A percentile compares a stretch with the other conserved stretches of the same genome.
phyloP scores from a whole-genome alignment of 2,329 filamentous ascomycete species.

The Pestalotiopsis sp. region DNA sequence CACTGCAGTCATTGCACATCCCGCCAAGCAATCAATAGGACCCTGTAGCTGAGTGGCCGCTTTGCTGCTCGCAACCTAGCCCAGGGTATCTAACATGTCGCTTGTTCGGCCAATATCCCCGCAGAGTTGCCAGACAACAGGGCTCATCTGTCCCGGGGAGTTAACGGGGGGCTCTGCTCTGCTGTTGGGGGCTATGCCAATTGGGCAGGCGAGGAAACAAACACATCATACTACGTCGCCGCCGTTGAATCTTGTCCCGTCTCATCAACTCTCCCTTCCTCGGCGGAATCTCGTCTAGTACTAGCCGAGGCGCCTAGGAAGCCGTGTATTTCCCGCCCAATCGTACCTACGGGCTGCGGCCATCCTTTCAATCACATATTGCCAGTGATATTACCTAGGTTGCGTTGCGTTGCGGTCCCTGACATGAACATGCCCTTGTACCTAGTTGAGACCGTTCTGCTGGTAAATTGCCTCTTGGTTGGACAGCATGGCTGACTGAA shows the following conservation, averaged over 20 bases:
- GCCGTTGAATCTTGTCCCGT: too few species aligned
- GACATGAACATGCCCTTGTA: background rate
- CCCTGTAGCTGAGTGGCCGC: background rate
- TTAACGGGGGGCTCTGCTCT: background rate
- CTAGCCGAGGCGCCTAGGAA: background rate
- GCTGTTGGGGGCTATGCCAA: background rate
- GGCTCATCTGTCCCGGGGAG: background rate
- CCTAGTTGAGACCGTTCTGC: background rate
- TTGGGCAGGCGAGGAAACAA: constrained; percentile 5
- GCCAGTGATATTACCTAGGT: background rate
- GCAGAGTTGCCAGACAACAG: too few species aligned
- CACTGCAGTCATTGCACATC: background rate
- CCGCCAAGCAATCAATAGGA: background rate
- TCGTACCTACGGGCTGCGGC: background rate
- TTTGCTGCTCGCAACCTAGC: background rate
- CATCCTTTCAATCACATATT: background rate
- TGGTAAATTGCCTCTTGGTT: background rate
- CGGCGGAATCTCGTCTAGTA: background rate
- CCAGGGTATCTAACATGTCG: background rate
- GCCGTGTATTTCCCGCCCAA: background rate
- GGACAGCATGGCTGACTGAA: background rate
- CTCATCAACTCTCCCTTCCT: background rate
- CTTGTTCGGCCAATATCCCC: too few species aligned
- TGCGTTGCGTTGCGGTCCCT: background rate
- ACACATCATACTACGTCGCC: background rate